Percentiles rank a stretch among this genome's conserved stretches.
Conservation (phyloP, 371 early-diverging fungal species). For the Pancytospora epiphaga region DNA sequence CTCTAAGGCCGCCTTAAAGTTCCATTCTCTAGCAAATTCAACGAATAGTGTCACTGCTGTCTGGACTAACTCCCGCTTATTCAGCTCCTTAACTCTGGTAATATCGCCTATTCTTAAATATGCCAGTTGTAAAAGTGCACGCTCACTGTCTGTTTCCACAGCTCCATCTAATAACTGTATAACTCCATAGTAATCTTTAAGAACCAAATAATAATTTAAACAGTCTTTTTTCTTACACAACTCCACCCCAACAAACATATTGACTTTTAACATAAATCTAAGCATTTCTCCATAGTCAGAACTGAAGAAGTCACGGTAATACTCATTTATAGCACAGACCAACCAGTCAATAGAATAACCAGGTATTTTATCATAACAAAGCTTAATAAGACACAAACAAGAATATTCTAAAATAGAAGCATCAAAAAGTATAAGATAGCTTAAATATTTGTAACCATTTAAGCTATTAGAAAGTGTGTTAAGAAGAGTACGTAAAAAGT, state of each 20-base stretch:
- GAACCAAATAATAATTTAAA: constrained; percentile 9
- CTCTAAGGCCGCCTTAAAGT: constrained; percentile 26
- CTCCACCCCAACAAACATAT: constrained; percentile 11
- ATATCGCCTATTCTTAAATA: constrained; percentile 31
- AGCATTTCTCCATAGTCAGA: constrained; percentile 11
- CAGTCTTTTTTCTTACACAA: not conserved
- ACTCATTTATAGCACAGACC: not conserved
- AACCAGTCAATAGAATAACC: not conserved
- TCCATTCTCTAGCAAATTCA: constrained; percentile 25
- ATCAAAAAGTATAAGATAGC: constrained; percentile 9
- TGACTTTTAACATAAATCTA: constrained; percentile 24
- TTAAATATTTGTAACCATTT: not conserved
- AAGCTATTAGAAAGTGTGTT: not conserved
- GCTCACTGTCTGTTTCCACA: not conserved
- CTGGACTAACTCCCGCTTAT: constrained; percentile 1
- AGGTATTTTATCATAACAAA: not conserved
- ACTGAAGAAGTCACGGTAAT: not conserved
- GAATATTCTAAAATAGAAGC: constrained; percentile 7
- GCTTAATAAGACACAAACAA: constrained; percentile 7
- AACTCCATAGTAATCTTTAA: constrained; percentile 25
- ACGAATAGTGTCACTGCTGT: constrained; percentile 29
- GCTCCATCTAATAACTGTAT: constrained; percentile 30
- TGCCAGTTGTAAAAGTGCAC: constrained; percentile 12
- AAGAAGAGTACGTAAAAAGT: constrained; percentile 7
- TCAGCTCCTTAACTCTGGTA: constrained; percentile 26